Base-by-base conservation (phyloP, 106 monocot species). In the Amphibolis antarctica region DNA sequence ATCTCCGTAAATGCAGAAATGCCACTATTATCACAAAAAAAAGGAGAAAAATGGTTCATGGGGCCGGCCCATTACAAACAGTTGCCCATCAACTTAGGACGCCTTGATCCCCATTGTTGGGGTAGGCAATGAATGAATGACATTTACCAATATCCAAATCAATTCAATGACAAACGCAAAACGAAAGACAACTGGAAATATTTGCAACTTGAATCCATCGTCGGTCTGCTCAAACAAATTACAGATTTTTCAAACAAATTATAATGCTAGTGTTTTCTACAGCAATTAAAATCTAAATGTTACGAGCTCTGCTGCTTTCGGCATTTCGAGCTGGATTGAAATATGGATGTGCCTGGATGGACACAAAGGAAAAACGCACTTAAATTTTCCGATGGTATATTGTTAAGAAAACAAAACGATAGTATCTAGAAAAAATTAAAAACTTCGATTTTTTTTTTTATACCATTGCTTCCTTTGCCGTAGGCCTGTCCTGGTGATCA, bases 381-480 rank as follows among this genome's bases (percentile, higher is more conserved):
- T 49, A 49, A 36, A 2, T 36, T 4, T 36, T 36, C 36, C 7
- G 36, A 36, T 36, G 36, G 36, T 36, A 7, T n/a, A n/a, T n/a
- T 46, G 46, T 46, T 46, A 46, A 10, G 14, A 46, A 46, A 46
- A 46, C n/a, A n/a, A n/a, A n/a, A n/a, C n/a, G n/a, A n/a, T n/a
- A n/a, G n/a, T 2, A 36, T 7, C 2, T 4, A 36, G 36, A 36
- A 36, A 7, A 7, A 36, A 36, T 36, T 36, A 36, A 36, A 7
- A 36, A 36, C 36, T 36, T 36, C 36, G 7, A 36, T 4, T 4
- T 4, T 7, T 2, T 36, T 36, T 36, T 36, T 7, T 27, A 47
- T 79, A 86, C 90, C 90, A 98, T 90, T 22, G 90, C 90, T 75
- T 98, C 96, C 73, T 90, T 98, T 29, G 96, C 96, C 42, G 86